Evolutionary conservation across 805 yeast genomes (phyloP), one percentile per base, ranked within the genome.

Genomic region (Candida parachauliodes): DNA sequence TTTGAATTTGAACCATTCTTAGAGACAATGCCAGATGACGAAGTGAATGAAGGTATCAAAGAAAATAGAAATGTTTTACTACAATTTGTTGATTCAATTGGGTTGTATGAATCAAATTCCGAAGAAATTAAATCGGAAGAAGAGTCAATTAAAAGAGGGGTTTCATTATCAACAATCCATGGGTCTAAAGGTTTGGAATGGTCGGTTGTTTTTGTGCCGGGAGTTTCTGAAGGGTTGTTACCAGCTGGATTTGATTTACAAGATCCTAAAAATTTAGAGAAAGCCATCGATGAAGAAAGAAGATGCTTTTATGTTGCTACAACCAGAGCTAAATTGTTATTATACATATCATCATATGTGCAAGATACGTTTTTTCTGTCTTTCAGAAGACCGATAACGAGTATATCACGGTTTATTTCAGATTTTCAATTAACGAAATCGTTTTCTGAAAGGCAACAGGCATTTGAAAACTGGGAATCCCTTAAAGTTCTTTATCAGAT

Each of bases 111-210:
- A 35, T 44, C 54, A 1, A 63, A 56, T 3, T 48, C 45, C 5
- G 52, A 51, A 12, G 49, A 45, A 11, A 42, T 41, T 12, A 45
- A 45, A 5, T 15, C 28, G 9, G 15, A 16, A 28, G 27, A 30
- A 12, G 12, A 39, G 1, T 32, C 41, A 2, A 36, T 36, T 4
- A 38, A 37, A 2, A 34, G 44, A 7, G 62, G 62, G 5, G 64
- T 50, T 36, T 60, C 70, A 4, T 37, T 91, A 0, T 83, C 95
- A 0, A 93, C 98, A 0, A 83, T 91, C 9, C 98, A 91, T 55
- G 87, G 88, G 0, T 79, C 97, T 1, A 91, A 91, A 55, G 98
- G 98, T 1, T 66, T 89, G 2, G 98, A 91, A 55, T 91, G 98
- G 97, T 91, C 95, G 0, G 77, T 86, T 10, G 97, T 91, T 0